Conservation (phyloP, 169 alveolate species). For the Eimeria mitis region DNA sequence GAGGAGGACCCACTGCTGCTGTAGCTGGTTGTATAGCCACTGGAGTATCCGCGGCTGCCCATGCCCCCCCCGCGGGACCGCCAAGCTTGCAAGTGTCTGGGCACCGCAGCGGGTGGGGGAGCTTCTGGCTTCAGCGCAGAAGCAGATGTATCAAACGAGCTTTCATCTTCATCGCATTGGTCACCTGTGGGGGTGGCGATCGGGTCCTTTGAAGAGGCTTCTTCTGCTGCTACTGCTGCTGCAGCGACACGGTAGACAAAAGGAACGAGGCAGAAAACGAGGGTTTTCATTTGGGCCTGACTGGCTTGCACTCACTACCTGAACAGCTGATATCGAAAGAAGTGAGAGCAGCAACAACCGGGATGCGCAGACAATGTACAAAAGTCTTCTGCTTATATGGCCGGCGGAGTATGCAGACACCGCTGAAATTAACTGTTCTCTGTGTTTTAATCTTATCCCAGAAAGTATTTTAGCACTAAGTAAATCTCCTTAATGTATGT, state of each 20-base stretch:
- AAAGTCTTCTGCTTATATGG: not conserved
- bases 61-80: conserved; percentile 37
- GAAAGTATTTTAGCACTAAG: not conserved
- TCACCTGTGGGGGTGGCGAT: not conserved
- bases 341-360: not conserved
- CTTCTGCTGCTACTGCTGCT: not conserved
- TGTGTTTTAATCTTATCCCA: not conserved
- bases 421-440: not conserved
- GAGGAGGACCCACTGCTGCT: conserved; percentile 10
- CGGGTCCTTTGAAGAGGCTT: not conserved
- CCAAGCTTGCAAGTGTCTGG: conserved; percentile 64
- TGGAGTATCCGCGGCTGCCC: conserved; percentile 14
- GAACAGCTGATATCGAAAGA: not conserved
- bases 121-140: not conserved
- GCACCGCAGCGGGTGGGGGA: not conserved
- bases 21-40: conserved; percentile 32
- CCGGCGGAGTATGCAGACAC: not conserved
- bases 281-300: not conserved
- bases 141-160: not conserved
- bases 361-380: not conserved
- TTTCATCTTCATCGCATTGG: conserved; percentile 4
- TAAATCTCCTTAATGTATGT: not conserved
- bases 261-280: not conserved
- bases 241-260: not conserved
- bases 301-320: not conserved